These are phyloP conservation scores for Annona cherimola DNA, from an alignment of 164 flowering plant genomes.

Conservation along the genomic window DNA sequence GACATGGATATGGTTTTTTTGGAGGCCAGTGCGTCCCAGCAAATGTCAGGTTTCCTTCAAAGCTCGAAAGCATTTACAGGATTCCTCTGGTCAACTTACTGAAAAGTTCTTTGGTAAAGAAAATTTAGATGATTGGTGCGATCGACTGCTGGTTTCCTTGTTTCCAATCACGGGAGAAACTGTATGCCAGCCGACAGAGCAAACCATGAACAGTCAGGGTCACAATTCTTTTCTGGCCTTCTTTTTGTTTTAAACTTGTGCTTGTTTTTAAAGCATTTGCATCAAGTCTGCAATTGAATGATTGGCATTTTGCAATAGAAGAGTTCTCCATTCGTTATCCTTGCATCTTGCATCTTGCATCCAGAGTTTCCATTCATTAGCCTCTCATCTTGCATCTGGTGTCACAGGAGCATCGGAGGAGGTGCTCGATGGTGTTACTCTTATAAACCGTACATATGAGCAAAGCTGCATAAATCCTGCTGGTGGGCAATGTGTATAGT, in stretches of 20 bases:
- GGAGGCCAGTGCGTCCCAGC: conserved; percentile 1
- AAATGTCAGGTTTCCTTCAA: conserved; percentile 1
- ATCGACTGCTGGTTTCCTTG: not conserved
- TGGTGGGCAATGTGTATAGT: not conserved
- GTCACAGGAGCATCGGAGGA: not conserved
- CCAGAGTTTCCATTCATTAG: not conserved
- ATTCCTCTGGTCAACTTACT: conserved; percentile 18
- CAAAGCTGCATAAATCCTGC: not conserved
- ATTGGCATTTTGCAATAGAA: too few species aligned
- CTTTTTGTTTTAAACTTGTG: too few species aligned
- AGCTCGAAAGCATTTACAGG: conserved; percentile 15
- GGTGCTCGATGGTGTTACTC: not conserved
- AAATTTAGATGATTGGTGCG: not conserved
- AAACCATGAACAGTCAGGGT: too few species aligned
- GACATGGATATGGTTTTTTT: not conserved
- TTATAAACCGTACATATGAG: not conserved
- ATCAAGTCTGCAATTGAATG: not conserved
- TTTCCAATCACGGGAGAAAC: conserved; percentile 1
- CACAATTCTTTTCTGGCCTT: too few species aligned
- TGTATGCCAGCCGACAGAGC: not conserved
- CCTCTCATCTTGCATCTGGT: not conserved
- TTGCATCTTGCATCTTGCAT: not conserved
- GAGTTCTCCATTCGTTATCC: too few species aligned
- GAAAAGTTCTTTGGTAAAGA: conserved; percentile 2
- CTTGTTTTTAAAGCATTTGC: too few species aligned